Evolutionary conservation across 2,329 filamentous ascomycete genomes (phyloP), one percentile per base, ranked within the genome.

Genomic region (Sphaerulina musiva): DNA sequence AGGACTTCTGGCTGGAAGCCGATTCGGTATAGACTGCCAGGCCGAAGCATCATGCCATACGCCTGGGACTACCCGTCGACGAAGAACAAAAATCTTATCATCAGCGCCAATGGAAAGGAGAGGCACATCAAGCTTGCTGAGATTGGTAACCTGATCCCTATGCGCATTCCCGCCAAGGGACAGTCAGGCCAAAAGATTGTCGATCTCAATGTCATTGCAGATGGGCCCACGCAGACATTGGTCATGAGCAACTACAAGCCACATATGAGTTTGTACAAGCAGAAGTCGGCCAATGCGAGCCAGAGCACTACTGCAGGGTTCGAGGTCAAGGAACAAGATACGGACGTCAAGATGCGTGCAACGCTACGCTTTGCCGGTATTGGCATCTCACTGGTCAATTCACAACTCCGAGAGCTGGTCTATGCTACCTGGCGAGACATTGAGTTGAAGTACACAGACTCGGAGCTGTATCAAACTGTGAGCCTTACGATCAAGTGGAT

Each of bases 31-130:
- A 86, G 92, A 32, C 77, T 98, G 31, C 95, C 95, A 2, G 85
- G 92, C 10, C 81, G 93, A 56, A 97, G 92, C 71, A 96, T 98
- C 71, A 98, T 98, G 93, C 93, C 95, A 0, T 98, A 98, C 66
- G 92, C 93, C 1, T 98, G 93, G 93, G 95, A 98, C 68, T 98
- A 95, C 72, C 95, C 93, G 1, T 92, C 93, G 1, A 91, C 90
- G n/a, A 96, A 95, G 73, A 86, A 89, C 73, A 95, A 93, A 66
- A 93, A 96, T 69, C 81, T 98, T 39, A 83, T 97, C 47, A 83
- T 98, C 67, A 84, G 78, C 50, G 86, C 85, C 6, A 83, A 85
- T 65, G 84, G 84, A 57, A 89, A 86, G 66, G 90, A 96, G 68
- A 80, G 93, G 31, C 89, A 96, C 66, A 86, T 98, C 68, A 96